phyloP scores from a whole-genome alignment of 2,329 filamentous ascomycete genomes.

The Diaporthe ilicicola region DNA sequence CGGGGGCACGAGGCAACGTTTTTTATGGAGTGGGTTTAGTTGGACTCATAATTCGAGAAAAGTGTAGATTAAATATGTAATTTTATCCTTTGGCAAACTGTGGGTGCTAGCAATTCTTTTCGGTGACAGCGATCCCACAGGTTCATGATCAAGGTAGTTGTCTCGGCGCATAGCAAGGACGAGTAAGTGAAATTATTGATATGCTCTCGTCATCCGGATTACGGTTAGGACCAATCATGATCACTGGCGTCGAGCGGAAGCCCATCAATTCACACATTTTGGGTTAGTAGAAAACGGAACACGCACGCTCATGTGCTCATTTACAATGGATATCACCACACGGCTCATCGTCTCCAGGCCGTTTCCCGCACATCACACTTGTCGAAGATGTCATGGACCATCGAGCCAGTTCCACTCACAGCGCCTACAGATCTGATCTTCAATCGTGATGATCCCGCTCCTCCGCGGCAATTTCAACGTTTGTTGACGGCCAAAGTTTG shows the following conservation, averaged over 20 bases:
- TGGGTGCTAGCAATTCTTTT: no score
- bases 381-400: background rate
- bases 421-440: background rate
- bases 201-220: no score
- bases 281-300: background rate
- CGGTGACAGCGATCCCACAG: no score
- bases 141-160: no score
- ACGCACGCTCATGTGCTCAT: background rate
- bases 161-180: no score
- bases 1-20: no score
- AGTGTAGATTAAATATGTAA: no score
- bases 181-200: no score
- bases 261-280: background rate
- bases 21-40: no score
- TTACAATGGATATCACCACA: background rate
- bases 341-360: background rate
- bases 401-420: background rate
- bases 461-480: slow-evolving; percentile 37
- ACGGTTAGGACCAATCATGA: no score
- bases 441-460: background rate
- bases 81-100: no score
- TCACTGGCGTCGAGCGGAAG: background rate
- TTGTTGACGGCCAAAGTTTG: slow-evolving; percentile 54
- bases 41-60: no score
- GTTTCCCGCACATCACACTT: background rate